Percentiles rank a stretch among this genome's conserved stretches.
These are phyloP conservation scores for Prototheca wickerhamii DNA, from an alignment of 163 green algal genomes.

Conservation along the genomic window DNA sequence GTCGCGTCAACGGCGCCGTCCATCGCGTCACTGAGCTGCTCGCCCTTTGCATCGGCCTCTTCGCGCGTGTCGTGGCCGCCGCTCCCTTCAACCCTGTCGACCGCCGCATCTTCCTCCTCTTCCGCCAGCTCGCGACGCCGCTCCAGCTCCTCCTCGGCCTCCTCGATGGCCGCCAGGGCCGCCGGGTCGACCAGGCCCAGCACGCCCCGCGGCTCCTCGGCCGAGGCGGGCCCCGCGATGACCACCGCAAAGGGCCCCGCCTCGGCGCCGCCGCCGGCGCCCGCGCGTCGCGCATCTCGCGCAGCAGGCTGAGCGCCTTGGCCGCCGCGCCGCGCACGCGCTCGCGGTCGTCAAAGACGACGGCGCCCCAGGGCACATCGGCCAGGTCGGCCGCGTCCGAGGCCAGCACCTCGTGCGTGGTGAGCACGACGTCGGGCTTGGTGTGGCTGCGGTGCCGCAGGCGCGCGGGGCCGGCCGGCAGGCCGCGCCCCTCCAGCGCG, in stretches of 20 bases:
- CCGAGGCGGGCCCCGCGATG: background rate
- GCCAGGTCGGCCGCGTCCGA: slow-evolving; percentile 34
- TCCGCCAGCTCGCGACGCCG: too few species aligned
- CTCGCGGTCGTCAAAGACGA: slow-evolving; percentile 50
- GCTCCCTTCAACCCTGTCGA: too few species aligned
- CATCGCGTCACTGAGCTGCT: too few species aligned
- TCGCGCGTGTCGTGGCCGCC: too few species aligned
- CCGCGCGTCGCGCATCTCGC: slow-evolving; percentile 18
- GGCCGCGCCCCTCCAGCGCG: slow-evolving; percentile 53
- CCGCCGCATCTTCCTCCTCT: too few species aligned
- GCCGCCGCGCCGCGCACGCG: slow-evolving; percentile 19
- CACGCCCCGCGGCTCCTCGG: too few species aligned
- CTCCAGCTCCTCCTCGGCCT: background rate
- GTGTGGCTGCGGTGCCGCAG: slow-evolving; percentile 21
- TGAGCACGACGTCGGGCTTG: slow-evolving; percentile 44
- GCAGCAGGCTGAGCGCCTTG: slow-evolving; percentile 29
- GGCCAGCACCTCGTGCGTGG: slow-evolving; percentile 33
- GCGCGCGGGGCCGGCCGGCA: slow-evolving; percentile 7
- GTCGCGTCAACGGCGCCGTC: too few species aligned
- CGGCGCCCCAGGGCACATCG: slow-evolving; percentile 35
- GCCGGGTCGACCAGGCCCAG: background rate
- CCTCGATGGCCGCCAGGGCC: background rate
- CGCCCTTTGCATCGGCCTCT: too few species aligned
- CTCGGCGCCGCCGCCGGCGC: background rate
- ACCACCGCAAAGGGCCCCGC: background rate